Evolutionary conservation across 1,284 basidiomycete genomes (phyloP).

Genomic region (Ceratorhiza oryzae-sativae): DNA sequence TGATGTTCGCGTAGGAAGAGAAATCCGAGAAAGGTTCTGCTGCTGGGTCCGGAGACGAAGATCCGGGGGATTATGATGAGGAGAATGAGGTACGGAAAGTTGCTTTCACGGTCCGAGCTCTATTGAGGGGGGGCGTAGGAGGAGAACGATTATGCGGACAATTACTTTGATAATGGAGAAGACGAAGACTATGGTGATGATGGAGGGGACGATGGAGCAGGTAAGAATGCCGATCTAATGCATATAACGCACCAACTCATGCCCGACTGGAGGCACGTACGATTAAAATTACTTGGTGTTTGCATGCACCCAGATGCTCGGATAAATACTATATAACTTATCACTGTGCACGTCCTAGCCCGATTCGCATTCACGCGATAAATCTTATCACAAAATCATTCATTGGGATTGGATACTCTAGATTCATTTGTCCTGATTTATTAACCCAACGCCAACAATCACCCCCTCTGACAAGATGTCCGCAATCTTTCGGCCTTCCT

Average conservation of each 20-base stretch:
- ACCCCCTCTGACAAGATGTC: slow-evolving; percentile 77
- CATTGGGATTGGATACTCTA: slow-evolving; percentile 52
- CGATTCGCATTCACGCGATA: slow-evolving; percentile 28
- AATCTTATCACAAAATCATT: neutral
- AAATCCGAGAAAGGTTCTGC: slow-evolving; percentile 39
- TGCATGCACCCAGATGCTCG: slow-evolving; percentile 6
- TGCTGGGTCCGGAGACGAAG: slow-evolving; percentile 57
- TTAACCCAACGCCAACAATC: slow-evolving; percentile 76
- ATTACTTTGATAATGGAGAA: slow-evolving; percentile 87
- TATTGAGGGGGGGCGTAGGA: slow-evolving; percentile 51
- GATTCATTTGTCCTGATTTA: slow-evolving; percentile 59
- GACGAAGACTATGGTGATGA: slow-evolving; percentile 75
- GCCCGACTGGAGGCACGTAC: neutral
- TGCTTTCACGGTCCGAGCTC: neutral
- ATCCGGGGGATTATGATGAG: slow-evolving; percentile 79
- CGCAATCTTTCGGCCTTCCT: slow-evolving; percentile 73
- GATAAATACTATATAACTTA: neutral
- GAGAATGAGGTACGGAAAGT: slow-evolving; percentile 63
- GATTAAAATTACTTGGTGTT: neutral
- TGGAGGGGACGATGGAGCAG: slow-evolving; percentile 64
- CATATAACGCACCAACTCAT: neutral
- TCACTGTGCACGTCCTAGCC: neutral
- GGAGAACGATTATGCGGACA: slow-evolving; percentile 83
- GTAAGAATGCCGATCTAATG: slow-evolving; percentile 14
- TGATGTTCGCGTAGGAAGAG: slow-evolving; percentile 14